A percentile compares a stretch with the other conserved stretches of the same genome.
phyloP scores from a whole-genome alignment of 805 yeast species.

The Scheffersomyces ergatensis region DNA sequence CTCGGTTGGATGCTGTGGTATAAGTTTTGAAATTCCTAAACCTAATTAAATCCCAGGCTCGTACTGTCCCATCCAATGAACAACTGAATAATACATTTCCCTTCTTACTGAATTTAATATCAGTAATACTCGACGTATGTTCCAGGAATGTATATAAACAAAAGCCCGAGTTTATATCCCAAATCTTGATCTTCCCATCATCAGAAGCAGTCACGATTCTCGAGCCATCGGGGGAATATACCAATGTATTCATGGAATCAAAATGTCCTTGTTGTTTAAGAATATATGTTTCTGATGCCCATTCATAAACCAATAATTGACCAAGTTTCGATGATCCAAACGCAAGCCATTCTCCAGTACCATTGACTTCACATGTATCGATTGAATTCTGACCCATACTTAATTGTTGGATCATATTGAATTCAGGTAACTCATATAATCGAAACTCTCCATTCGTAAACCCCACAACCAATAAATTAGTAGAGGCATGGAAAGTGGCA shows the following conservation, averaged over 20 bases:
- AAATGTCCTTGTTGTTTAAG: slow-evolving; percentile 97
- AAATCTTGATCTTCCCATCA: slow-evolving; percentile 93
- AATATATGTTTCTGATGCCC: slow-evolving; percentile 97
- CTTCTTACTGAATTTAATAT: slow-evolving; percentile 78
- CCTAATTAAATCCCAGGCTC: slow-evolving; percentile 95
- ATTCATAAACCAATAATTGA: slow-evolving; percentile 94
- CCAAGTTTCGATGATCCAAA: slow-evolving; percentile 90
- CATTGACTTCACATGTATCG: slow-evolving; percentile 75
- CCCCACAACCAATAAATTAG: slow-evolving; percentile 81
- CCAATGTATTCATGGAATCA: slow-evolving; percentile 79
- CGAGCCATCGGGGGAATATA: slow-evolving; percentile 94
- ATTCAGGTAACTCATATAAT: slow-evolving; percentile 80
- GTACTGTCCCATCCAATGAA: slow-evolving; percentile 92
- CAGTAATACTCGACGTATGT: slow-evolving; percentile 86
- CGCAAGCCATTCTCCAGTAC: slow-evolving; percentile 94
- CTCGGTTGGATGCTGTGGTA: slow-evolving; percentile 85
- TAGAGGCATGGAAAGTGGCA: slow-evolving; percentile 74
- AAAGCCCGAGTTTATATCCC: slow-evolving; percentile 94
- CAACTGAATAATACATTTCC: slow-evolving; percentile 92
- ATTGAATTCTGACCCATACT: slow-evolving; percentile 91
- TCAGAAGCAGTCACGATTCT: slow-evolving; percentile 91
- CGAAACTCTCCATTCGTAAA: slow-evolving; percentile 89
- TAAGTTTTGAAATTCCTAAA: slow-evolving; percentile 93
- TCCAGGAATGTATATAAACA: slow-evolving; percentile 90
- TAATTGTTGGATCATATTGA: slow-evolving; percentile 77